Evolutionary conservation across 2,329 filamentous ascomycete genomes (phyloP).

Genomic region (Colletotrichum truncatum): DNA sequence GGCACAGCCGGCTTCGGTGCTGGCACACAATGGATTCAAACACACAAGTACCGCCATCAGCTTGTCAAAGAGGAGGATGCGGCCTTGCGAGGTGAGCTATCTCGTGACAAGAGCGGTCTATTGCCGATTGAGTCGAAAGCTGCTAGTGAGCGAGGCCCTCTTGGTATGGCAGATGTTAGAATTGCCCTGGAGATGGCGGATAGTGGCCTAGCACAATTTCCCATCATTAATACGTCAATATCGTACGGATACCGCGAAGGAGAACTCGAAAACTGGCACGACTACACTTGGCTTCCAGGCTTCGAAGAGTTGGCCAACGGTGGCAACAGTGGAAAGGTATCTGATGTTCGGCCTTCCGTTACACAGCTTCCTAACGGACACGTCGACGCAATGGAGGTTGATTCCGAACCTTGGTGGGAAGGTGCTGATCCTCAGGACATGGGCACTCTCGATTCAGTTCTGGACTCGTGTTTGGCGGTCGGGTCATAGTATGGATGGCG

Average conservation of each 20-base stretch:
- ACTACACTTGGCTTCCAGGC: conserved; percentile 62
- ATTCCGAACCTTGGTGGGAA: conserved; percentile 68
- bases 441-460: conserved; percentile 61
- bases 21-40: conserved; percentile 78
- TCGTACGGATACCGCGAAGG: conserved; percentile 78
- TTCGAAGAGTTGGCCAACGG: conserved; percentile 1
- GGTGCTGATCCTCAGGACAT: conserved; percentile 63
- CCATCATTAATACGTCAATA: conserved; percentile 76
- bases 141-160: conserved; percentile 73
- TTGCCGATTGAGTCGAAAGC: conserved; percentile 84
- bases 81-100: conserved; percentile 76
- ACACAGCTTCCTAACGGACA: conserved; percentile 57
- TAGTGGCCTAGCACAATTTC: conserved; percentile 79
- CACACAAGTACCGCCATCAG: conserved; percentile 78
- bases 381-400: conserved; percentile 67
- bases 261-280: conserved; percentile 74
- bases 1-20: conserved; percentile 71
- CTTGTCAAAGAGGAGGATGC: conserved; percentile 80
- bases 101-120: conserved; percentile 78
- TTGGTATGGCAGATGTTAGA: conserved; percentile 82
- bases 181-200: conserved; percentile 81
- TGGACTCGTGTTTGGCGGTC: conserved; percentile 65
- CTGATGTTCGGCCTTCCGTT: conserved; percentile 42
- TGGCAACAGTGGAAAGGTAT: conserved; percentile 32
- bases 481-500: conserved; percentile 39